These are phyloP conservation scores for Irpex lacteus DNA, from an alignment of 1,284 basidiomycete genomes.

Conservation along the genomic window DNA sequence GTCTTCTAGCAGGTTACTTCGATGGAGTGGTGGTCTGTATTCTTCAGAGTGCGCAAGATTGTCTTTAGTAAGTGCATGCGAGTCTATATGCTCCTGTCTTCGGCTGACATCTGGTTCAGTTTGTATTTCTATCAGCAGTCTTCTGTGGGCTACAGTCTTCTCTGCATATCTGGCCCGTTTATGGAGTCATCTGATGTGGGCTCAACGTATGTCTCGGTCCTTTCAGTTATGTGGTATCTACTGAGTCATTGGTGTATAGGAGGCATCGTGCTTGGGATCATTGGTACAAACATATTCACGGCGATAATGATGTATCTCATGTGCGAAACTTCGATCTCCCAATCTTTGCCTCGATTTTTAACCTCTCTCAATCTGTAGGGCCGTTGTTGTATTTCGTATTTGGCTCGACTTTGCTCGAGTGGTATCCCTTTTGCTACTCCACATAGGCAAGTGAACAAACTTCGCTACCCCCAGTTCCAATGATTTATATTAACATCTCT, in stretches of 20 bases:
- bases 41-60: conserved; percentile 26
- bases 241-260: conserved; percentile 26
- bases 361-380: conserved; percentile 29
- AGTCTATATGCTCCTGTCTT: background rate
- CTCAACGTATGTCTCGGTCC: conserved; percentile 36
- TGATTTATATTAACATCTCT: conserved; percentile 18
- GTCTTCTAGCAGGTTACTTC: background rate
- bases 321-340: conserved; percentile 28
- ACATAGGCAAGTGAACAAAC: conserved; percentile 31
- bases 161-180: conserved; percentile 38
- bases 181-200: conserved; percentile 34
- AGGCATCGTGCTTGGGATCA: conserved; percentile 34
- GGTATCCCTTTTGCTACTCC: conserved; percentile 34
- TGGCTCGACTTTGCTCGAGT: conserved; percentile 42
- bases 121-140: conserved; percentile 35
- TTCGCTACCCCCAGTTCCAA: background rate
- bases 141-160: conserved; percentile 38
- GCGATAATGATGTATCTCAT: conserved; percentile 46
- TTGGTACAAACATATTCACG: conserved; percentile 35
- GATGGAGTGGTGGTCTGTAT: conserved; percentile 34
- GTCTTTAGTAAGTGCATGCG: conserved; percentile 29
- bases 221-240: no score
- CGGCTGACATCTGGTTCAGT: conserved; percentile 27
- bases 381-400: conserved; percentile 41
- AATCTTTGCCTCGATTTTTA: background rate